These are phyloP conservation scores for Penicillium tannophilum DNA, from an alignment of 495 filamentous ascomycete genomes.

Conservation along the genomic window DNA sequence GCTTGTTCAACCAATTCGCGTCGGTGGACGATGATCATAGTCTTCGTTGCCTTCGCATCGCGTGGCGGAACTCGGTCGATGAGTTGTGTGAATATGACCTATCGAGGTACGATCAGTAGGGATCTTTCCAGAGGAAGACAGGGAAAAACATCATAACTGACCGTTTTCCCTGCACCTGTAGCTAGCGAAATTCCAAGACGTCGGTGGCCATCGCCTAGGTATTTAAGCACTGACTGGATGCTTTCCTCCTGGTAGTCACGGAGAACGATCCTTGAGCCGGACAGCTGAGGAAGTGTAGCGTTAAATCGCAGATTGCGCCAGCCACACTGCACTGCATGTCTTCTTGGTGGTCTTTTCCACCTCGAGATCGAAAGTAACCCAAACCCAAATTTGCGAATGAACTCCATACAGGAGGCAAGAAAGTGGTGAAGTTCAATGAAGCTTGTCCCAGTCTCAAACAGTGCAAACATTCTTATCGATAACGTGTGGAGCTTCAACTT, in stretches of 20 bases:
- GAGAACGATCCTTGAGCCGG: conserved; percentile 53
- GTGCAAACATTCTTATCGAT: conserved; percentile 48
- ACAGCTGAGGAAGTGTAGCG: conserved; percentile 29
- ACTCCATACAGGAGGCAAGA: conserved; percentile 27
- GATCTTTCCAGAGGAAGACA: background rate
- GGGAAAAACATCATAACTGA: conserved; percentile 33
- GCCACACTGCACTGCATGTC: background rate
- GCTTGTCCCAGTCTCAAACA: conserved; percentile 34
- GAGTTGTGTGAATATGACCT: conserved; percentile 96
- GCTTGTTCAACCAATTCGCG: conserved; percentile 97
- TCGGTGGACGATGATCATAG: conserved; percentile 89
- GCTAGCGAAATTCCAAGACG: conserved; percentile 87
- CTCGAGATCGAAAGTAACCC: conserved; percentile 24
- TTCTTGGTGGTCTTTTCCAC: conserved; percentile 14
- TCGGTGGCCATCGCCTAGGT: conserved; percentile 73
- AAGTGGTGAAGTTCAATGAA: conserved; percentile 4
- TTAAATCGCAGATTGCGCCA: conserved; percentile 27
- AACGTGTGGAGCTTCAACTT: conserved; percentile 18
- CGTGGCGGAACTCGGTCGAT: conserved; percentile 72
- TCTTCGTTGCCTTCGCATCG: conserved; percentile 65
- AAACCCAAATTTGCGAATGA: conserved; percentile 33
- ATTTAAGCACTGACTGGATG: conserved; percentile 78
- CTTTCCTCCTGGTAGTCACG: conserved; percentile 86
- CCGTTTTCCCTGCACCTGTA: conserved; percentile 92
- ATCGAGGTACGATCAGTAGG: conserved; percentile 6